Base-by-base conservation (phyloP, 2,329 filamentous ascomycete species). In the Alternaria viburni region DNA sequence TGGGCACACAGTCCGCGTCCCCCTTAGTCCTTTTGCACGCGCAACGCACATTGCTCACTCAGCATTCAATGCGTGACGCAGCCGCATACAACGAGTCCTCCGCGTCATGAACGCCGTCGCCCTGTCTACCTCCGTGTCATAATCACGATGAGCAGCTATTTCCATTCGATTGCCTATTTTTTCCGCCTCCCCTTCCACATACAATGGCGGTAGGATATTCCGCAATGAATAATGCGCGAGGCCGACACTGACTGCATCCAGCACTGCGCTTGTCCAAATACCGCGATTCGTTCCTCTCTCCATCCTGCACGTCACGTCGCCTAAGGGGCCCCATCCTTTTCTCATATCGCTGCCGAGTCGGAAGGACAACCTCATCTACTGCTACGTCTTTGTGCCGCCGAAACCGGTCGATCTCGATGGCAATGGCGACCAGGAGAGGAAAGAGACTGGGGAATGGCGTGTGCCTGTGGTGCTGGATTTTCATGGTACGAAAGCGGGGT, bases 331-430 rank as follows among this genome's bases (percentile, higher is more conserved):
- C n/a, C 78, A 81, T 47, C 81, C 81, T 1, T 81, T 82, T 62
- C 66, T 80, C 26, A 69, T 82, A 46, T 74, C 80, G 25, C 73
- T 83, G 5, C 80, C 80, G 26, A 81, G 79, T 49, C 74, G 81
- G 5, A 78, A 75, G 60, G 71, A 74, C 54, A 67, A 75, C 51
- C 74, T 71, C 49, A 82, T 83, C 25, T 77, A 80, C 6, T 67
- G 80, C 23, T 82, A 81, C 62, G 74, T 82, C 26, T 83, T 82
- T 65, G 69, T 82, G 7, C 81, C 81, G n/a, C 76, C 80, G 0
- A 67, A 62, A 13, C 75, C 76, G 6, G 73, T 80, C 54, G 68
- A 74, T 50, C 57, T 71, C n/a, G 67, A 69, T 36, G 68, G 68
- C 46, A 63, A 71, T 57, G 68, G 68, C 32, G 72, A 67, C 41